Evolutionary conservation across 306 rosid genomes (phyloP).

Genomic region (Luffa acutangula): DNA sequence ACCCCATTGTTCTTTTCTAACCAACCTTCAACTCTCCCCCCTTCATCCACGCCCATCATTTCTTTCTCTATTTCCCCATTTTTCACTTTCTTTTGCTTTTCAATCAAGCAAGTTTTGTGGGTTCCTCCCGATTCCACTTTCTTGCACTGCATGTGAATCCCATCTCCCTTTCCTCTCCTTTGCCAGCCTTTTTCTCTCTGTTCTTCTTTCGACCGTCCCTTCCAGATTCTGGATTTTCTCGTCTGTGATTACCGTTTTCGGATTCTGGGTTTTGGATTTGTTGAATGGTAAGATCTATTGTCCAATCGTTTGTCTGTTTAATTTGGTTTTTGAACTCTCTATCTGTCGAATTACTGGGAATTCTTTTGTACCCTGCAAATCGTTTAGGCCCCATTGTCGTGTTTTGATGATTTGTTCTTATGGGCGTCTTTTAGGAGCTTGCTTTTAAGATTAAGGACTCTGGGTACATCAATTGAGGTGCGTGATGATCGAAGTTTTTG

Average conservation of each 20-base stretch:
- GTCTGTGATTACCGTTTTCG: not conserved
- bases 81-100: not conserved
- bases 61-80: not conserved
- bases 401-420: constrained; percentile 3
- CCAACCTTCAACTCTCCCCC: not conserved
- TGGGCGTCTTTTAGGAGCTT: not conserved
- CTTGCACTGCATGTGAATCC: constrained; percentile 6
- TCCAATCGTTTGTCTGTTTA: not conserved
- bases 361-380: not conserved
- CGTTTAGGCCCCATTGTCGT: not conserved
- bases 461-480: not conserved
- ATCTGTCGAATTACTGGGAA: not conserved
- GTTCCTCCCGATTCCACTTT: not conserved
- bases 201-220: not conserved
- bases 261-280: not conserved
- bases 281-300: not conserved
- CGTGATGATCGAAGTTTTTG: not conserved
- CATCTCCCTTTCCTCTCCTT: not conserved
- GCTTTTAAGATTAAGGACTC: not conserved
- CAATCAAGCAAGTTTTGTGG: not conserved
- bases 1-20: not conserved
- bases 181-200: not conserved
- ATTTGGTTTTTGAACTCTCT: not conserved
- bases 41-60: not conserved
- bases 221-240: not conserved